Evolutionary conservation across 202 grass and related monocot species (phyloP), one percentile per base, ranked within the genome.

Genomic region (Setaria viridis): DNA sequence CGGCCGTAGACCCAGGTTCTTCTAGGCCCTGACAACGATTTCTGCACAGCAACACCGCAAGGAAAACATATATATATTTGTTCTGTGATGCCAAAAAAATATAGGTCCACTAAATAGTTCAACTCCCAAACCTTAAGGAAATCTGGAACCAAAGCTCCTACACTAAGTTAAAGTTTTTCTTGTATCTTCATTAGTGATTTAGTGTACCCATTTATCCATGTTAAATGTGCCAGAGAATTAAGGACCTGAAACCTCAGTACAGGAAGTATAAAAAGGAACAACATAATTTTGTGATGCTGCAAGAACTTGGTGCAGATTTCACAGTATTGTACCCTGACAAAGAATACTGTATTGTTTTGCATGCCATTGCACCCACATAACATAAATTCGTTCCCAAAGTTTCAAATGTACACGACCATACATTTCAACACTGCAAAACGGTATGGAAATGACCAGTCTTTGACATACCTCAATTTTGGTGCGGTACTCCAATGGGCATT

Each of bases 1-100:
- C 97, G 87, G 55, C 97, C 97, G 11, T 99, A 97, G 80, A 99
- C 94, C 88, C 97, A 99, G 33, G 47, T 89, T 77, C 89, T 91
- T 80, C 88, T 79, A 67, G 94, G 63, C 25, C 85, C 90, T 8
- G 91, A 91, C 30, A 85, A 86, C 29, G 88, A 90, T 91, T 82
- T 88, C 97, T 99, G 87, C 82, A 49, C 17, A 42, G 41, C 60
- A 84, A 83, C 14, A 80, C 30, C 25, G 34, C 67, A 53, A 89
- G 67, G 35, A n/a, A 62, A n/a, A 70, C 11, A 81, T 34, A 35
- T 33, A 33, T 25, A 25, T 25, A 0, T 51, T 60, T 80, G 13
- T 71, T 85, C 4, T 76, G 37, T 50, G 11, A n/a, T 6, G 17
- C 42, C 55, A 34, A 5, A 70, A 70, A 83, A 17, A 30, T 42